Percentiles rank a stretch among this genome's conserved stretches.
Conservation (phyloP, 495 filamentous ascomycete species). For the Cercophora sp. region DNA sequence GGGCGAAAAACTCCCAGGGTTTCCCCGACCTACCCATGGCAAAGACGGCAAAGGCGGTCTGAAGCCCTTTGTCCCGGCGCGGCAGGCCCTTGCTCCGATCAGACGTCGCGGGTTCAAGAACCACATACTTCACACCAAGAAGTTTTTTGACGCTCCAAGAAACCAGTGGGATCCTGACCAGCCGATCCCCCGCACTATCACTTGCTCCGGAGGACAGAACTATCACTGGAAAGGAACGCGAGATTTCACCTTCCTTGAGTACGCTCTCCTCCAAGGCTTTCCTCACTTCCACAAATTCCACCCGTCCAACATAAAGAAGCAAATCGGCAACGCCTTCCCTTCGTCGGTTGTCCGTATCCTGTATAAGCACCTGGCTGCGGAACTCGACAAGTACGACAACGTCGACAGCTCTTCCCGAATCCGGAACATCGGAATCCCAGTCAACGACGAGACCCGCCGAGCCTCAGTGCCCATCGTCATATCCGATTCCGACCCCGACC, state of each 20-base stretch:
- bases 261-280: conserved; percentile 74
- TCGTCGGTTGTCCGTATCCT: conserved; percentile 58
- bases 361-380: conserved; percentile 53
- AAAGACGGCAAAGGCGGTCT: conserved; percentile 37
- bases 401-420: no score
- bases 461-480: no score
- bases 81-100: conserved; percentile 17
- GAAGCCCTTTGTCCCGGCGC: conserved; percentile 28
- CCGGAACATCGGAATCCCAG: no score
- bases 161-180: conserved; percentile 31
- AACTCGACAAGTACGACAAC: conserved; percentile 53
- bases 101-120: conserved; percentile 47
- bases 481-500: no score
- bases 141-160: conserved; percentile 27
- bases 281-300: conserved; percentile 61
- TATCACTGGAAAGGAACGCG: conserved; percentile 70
- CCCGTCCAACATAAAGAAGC: conserved; percentile 49
- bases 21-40: conserved; percentile 67
- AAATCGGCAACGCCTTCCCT: conserved; percentile 88
- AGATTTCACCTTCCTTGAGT: conserved; percentile 66
- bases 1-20: conserved; percentile 67
- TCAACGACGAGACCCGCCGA: no score
- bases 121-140: conserved; percentile 36
- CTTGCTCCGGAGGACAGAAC: conserved; percentile 61
- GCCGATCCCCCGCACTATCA: conserved; percentile 57